Conservation (phyloP, 2,329 filamentous ascomycete species). For the Purpureocillium takamizusanense region DNA sequence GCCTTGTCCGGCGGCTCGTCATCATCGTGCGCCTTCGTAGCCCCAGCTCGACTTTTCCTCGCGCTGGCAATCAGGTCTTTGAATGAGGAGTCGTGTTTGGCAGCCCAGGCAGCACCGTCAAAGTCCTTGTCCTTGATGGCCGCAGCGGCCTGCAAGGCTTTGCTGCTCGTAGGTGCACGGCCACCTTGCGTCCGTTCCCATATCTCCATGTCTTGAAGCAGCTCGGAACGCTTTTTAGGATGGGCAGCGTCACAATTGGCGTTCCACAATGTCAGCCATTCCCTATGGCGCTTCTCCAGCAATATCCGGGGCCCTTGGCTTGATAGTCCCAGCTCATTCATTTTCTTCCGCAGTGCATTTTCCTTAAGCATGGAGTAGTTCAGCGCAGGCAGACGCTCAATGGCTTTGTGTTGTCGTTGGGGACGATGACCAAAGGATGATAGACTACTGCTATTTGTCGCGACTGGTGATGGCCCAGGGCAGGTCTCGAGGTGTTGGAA, state of each 20-base stretch:
- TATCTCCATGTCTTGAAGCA: constrained; percentile 69
- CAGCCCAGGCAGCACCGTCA: constrained; percentile 67
- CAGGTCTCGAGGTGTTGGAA: constrained; percentile 73
- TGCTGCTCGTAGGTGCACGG: constrained; percentile 33
- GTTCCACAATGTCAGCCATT: constrained; percentile 96
- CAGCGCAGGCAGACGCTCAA: constrained; percentile 64
- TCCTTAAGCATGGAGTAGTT: constrained; percentile 89
- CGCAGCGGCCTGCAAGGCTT: constrained; percentile 25
- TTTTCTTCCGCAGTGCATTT: constrained; percentile 65
- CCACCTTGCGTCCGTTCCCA: constrained; percentile 83
- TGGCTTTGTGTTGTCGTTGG: constrained; percentile 26
- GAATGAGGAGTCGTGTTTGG: constrained; percentile 66
- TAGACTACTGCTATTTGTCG: not conserved
- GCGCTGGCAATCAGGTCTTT: constrained; percentile 72
- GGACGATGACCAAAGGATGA: constrained; percentile 11
- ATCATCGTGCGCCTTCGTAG: not conserved
- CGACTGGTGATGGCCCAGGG: constrained; percentile 22
- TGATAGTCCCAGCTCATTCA: constrained; percentile 72
- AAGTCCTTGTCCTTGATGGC: constrained; percentile 82
- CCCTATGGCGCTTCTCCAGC: constrained; percentile 72
- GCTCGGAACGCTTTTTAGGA: constrained; percentile 60
- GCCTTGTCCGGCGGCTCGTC: not conserved
- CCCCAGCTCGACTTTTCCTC: constrained; percentile 1
- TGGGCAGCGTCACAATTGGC: constrained; percentile 82
- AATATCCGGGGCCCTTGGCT: constrained; percentile 57